Conservation (phyloP, 2,329 filamentous ascomycete genomes). For the Aspergillus sp. region DNA sequence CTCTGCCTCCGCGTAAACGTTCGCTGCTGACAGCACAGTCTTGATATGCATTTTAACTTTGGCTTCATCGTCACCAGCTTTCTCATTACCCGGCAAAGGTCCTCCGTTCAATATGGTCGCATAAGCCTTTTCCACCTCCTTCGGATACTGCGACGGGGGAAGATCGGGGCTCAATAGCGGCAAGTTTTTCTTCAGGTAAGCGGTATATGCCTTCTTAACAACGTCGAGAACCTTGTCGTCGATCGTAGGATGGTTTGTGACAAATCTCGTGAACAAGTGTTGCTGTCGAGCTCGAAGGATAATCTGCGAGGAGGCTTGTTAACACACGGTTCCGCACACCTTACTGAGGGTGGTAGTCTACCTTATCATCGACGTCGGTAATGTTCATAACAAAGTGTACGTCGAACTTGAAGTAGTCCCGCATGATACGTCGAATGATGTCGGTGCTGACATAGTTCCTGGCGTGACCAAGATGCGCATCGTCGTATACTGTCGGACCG, state of each 20-base stretch:
- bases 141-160: conserved; percentile 48
- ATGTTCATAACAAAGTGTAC: conserved; percentile 92
- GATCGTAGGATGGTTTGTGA: conserved; percentile 49
- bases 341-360: conserved; percentile 26
- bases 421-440: conserved; percentile 78
- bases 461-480: conserved; percentile 79
- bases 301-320: conserved; percentile 46
- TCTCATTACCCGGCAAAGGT: conserved; percentile 52
- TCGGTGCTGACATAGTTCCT: conserved; percentile 90
- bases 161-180: conserved; percentile 49
- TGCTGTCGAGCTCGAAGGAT: conserved; percentile 71
- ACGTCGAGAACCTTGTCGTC: conserved; percentile 49
- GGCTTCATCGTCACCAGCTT: conserved; percentile 73
- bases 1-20: conserved; percentile 46
- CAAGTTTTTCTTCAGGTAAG: conserved; percentile 69
- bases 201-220: conserved; percentile 53
- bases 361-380: conserved; percentile 79
- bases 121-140: conserved; percentile 53
- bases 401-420: conserved; percentile 79
- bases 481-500: conserved; percentile 82
- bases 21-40: conserved; percentile 56
- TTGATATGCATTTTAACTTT: conserved; percentile 89
- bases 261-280: conserved; percentile 71
- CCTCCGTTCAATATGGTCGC: conserved; percentile 56
- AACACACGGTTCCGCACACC: conserved; percentile 7